Percentiles rank a stretch among this genome's conserved stretches.
Conservation (phyloP, 139 green algal genomes). For the Chlamydomonas sphaeroides region DNA sequence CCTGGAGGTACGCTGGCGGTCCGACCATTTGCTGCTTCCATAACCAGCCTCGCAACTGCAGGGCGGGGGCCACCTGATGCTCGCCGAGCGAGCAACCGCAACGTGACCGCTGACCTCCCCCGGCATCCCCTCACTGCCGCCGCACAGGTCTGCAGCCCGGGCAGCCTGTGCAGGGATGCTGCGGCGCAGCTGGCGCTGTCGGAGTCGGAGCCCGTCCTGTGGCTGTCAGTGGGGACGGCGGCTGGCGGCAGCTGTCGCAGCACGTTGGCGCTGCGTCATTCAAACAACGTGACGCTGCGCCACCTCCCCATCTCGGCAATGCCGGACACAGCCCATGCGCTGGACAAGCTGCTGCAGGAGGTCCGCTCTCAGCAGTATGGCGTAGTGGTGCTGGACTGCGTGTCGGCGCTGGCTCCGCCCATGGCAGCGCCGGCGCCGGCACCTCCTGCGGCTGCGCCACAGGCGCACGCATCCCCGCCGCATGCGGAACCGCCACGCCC, state of each 20-base stretch:
- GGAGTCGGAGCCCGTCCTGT: slow-evolving; percentile 10
- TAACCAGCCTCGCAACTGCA: too few relatives aligned
- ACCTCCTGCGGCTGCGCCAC: too few relatives aligned
- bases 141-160: slow-evolving; percentile 24
- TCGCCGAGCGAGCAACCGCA: too few relatives aligned
- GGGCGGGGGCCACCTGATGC: too few relatives aligned
- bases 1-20: too few relatives aligned
- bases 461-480: too few relatives aligned
- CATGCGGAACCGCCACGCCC: too few relatives aligned
- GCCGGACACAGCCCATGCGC: not conserved
- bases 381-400: slow-evolving; percentile 19
- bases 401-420: slow-evolving; percentile 16
- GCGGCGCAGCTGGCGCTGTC: not conserved
- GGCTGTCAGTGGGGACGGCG: not conserved
- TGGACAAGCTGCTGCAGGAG: not conserved
- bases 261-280: too few relatives aligned
- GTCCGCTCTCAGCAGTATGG: slow-evolving; percentile 1
- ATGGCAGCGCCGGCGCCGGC: too few relatives aligned
- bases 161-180: not conserved
- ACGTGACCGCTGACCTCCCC: too few relatives aligned
- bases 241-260: not conserved
- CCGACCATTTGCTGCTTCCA: too few relatives aligned
- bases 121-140: too few relatives aligned
- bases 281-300: not conserved
- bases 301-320: not conserved